Evolutionary conservation across 2,329 filamentous ascomycete genomes (phyloP), one percentile per base, ranked within the genome.

Genomic region (Seiridium unicorne): DNA sequence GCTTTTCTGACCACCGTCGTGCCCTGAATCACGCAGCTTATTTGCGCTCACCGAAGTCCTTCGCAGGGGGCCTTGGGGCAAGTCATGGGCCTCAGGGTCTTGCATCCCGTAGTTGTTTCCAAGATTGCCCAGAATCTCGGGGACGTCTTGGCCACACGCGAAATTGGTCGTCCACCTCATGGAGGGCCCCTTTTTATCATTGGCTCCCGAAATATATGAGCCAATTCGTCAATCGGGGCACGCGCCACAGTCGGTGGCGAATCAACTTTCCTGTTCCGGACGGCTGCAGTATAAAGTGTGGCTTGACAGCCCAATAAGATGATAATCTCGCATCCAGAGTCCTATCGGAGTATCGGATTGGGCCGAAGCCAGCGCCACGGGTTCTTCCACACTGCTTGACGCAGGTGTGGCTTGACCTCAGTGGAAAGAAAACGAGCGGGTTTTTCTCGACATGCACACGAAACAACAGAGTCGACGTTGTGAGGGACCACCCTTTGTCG

Each of bases 231-330:
- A 13, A 31, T 9, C n/a, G 36, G 18, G 7, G 8, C 35, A 26
- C 34, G 51, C 51, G 51, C 51, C 51, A 55, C 51, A 55, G n/a
- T 44, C 6, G 38, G 51, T 55, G 51, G 51, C 51, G 36, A 55
- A 34, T 13, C 9, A 7, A 11, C 26, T 18, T 36, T 42, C 34
- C 51, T n/a, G 10, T 34, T 54, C n/a, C n/a, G 7, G 32, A n/a
- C 51, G 40, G 51, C 34, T 54, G 51, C 32, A 54, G 36, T 55
- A 55, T 55, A 44, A n/a, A 55, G 26, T 55, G 51, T 55, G 51
- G 51, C 51, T 55, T 42, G 51, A 42, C 9, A 13, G 26, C 26
- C 51, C 36, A 55, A 55, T 55, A 10, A n/a, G 18, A 44, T 55
- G 26, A 32, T 31, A 31, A 8, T 5, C 36, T 10, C 35, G 51